Evolutionary conservation across 2,329 filamentous ascomycete species (phyloP).

Genomic region (Aspergillus terreus): DNA sequence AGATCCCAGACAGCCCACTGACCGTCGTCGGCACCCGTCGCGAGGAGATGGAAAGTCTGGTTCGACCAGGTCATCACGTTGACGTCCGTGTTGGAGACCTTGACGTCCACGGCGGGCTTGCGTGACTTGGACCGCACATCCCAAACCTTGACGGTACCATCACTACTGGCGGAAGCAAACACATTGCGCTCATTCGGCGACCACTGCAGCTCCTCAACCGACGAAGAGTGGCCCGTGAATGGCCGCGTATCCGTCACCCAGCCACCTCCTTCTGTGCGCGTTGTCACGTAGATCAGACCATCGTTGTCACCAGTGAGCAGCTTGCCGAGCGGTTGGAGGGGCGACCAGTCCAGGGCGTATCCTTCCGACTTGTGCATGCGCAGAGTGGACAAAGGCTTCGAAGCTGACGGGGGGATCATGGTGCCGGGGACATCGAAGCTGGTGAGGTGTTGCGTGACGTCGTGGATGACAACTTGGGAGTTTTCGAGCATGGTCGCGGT

Average conservation of each 20-base stretch:
- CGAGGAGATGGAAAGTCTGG: slow-evolving; percentile 82
- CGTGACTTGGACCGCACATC: slow-evolving; percentile 88
- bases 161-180: slow-evolving; percentile 88
- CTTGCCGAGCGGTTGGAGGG: slow-evolving; percentile 73
- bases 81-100: slow-evolving; percentile 79
- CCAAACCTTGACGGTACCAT: slow-evolving; percentile 95
- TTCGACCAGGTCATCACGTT: slow-evolving; percentile 96
- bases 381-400: slow-evolving; percentile 83
- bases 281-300: slow-evolving; percentile 84
- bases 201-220: slow-evolving; percentile 95
- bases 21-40: slow-evolving; percentile 88
- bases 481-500: slow-evolving; percentile 93
- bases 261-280: slow-evolving; percentile 78
- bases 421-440: slow-evolving; percentile 89
- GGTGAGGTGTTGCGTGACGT: slow-evolving; percentile 82
- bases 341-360: slow-evolving; percentile 97
- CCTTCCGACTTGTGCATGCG: slow-evolving; percentile 90
- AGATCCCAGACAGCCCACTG: slow-evolving; percentile 96
- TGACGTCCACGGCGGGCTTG: slow-evolving; percentile 80
- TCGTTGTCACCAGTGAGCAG: slow-evolving; percentile 89
- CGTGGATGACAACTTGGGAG: slow-evolving; percentile 83
- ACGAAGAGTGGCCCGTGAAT: slow-evolving; percentile 78
- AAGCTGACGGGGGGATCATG: slow-evolving; percentile 73
- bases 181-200: slow-evolving; percentile 89
- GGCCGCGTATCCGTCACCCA: slow-evolving; percentile 83